These are phyloP conservation scores for Eimeria tenella DNA, from an alignment of 169 alveolate genomes.

Conservation along the genomic window DNA sequence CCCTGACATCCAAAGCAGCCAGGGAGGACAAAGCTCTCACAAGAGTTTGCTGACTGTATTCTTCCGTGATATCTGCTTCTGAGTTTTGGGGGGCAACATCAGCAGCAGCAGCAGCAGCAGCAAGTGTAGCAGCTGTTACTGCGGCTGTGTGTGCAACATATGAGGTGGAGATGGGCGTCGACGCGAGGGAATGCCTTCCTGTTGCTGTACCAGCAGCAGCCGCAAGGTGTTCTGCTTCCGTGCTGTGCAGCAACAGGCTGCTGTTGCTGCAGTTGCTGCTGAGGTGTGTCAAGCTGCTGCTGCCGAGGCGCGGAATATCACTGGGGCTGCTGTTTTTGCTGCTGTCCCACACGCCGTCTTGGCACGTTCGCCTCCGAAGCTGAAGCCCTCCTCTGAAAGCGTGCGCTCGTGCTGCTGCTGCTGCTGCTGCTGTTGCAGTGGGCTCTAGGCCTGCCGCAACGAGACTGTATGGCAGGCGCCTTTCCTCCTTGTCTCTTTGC, in stretches of 20 bases:
- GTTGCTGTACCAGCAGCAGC: constrained; percentile 26
- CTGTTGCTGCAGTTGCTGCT: constrained; percentile 67
- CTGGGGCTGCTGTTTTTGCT: constrained; percentile 36
- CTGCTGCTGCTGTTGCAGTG: constrained; percentile 42
- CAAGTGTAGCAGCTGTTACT: constrained; percentile 22
- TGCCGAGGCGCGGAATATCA: background rate
- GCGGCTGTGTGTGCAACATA: background rate
- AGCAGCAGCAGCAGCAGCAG: constrained; percentile 53
- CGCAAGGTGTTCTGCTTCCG: background rate
- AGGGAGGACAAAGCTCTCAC: background rate
- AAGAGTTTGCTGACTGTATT: background rate
- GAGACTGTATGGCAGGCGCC: constrained; percentile 18
- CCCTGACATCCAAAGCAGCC: constrained; percentile 6
- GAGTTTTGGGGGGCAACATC: background rate
- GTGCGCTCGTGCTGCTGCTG: constrained; percentile 12
- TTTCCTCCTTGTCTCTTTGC: background rate
- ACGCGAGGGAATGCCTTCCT: background rate
- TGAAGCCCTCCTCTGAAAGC: constrained; percentile 26
- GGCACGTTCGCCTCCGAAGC: constrained; percentile 24
- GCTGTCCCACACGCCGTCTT: constrained; percentile 5
- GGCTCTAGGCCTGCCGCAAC: constrained; percentile 33
- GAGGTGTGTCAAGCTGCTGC: constrained; percentile 44
- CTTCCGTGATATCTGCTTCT: constrained; percentile 42
- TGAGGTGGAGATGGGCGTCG: constrained; percentile 32
- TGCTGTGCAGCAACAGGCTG: constrained; percentile 13